Base-by-base conservation (phyloP, 2,329 filamentous ascomycete species). In the Colletotrichum sp. region DNA sequence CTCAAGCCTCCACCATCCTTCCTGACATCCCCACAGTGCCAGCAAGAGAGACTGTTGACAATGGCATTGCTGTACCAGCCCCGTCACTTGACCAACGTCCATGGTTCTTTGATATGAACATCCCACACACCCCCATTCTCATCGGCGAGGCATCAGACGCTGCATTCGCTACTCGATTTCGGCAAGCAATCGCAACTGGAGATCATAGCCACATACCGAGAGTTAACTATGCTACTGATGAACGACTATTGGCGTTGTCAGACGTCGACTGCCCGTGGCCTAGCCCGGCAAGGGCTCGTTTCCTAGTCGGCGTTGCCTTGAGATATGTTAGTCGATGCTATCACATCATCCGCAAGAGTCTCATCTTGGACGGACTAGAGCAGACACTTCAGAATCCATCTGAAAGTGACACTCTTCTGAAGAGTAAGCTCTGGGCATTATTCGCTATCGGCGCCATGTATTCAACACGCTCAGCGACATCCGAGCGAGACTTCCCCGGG, bases 401-500 rank as follows among this genome's bases (percentile, higher is more conserved):
- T 8, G 83, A 82, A 13, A 81, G 80, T 7, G 83, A 84, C 52
- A 80, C 82, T 1, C 76, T 87, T 0, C 74, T 82, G 0, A 83
- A 81, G 15, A 86, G 85, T 76, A 88, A 88, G 62, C 72, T 89
- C 0, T 87, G 85, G 81, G 86, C 85, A 0, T 60, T 89, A 5
- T 87, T 89, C 75, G 87, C 87, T 0, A 82, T 89, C 8, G 87
- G 87, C 0, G 87, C 88, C 73, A 84, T 86, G 36, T 88, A 88
- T 34, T 87, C 87, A 0, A 85, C 83, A 0, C 80, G 86, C n/a
- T 83, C 84, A 4, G 83, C 83, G 3, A 73, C 73, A 3, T 80
- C 82, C 1, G 82, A 82, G 9, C 78, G 80, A 12, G 79, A 81
- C 1, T 87, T 88, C 67, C 88, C 87, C 1, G 88, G 88, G 0